Base-by-base conservation (phyloP, 768 basidiomycete species). In the Asterophora lycoperdoides region DNA sequence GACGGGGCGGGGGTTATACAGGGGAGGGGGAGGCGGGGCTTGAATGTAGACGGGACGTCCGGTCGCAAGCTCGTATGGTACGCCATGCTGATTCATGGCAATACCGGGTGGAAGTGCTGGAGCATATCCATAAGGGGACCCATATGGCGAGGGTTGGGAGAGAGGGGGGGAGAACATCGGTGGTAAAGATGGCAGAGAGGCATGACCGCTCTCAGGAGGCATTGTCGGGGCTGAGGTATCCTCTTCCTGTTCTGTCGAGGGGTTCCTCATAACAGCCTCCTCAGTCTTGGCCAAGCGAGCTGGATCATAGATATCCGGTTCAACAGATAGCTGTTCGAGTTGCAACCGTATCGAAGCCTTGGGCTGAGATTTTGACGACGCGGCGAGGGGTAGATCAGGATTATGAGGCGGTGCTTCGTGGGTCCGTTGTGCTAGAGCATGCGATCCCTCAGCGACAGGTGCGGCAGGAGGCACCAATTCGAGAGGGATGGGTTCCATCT, bases 51-150 rank as follows among this genome's bases (percentile, higher is more conserved):
- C 83, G 9, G 87, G 79, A 33, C 86, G 87, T 34, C 90, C 90
- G 4, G 87, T 90, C 11, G 87, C 81, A 44, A 90, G 61, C 64
- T 92, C 89, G 60, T 84, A 91, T n/a, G 87, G 74, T 69, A 89
- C 75, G 28, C 89, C 89, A 51, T 86, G 83, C 46, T 81, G 78
- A 55, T 82, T 83, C 60, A 89, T 67, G 11, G 77, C 87, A 42
- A 90, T 75, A 41, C 89, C 89, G 11, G 81, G 81, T 3, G 87
- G 83, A n/a, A 89, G 78, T 15, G 84, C 53, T 6, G 74, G 64
- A 5, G 74, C 70, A 61, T 79, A 87, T 2, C 70, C 69, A 46
- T 86, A 91, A 13, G 86, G 78, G 8, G 89, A 82, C n/a, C 77
- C 74, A 53, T 79, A 89, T 1, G 86, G 81, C 1, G 86, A 80